A percentile compares a stretch with the other conserved stretches of the same genome.
These are phyloP conservation scores for Rhodotorula sp. DNA, from an alignment of 1,284 basidiomycete species.

Conservation along the genomic window DNA sequence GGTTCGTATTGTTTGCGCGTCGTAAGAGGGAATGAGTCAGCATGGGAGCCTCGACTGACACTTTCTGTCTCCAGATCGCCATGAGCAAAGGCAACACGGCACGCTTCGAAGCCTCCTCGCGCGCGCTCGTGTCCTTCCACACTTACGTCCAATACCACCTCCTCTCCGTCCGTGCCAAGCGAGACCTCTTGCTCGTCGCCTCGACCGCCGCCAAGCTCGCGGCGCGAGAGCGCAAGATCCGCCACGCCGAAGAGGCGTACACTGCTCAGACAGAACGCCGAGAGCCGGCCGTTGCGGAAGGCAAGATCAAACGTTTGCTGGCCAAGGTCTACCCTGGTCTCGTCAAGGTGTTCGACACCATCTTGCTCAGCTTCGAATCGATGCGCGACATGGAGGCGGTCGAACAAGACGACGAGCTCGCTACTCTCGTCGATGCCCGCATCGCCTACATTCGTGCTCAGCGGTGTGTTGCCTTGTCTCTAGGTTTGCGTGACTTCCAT, in stretches of 20 bases:
- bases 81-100: conserved; percentile 47
- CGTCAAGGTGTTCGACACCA: conserved; percentile 80
- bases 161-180: conserved; percentile 76
- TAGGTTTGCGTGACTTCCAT: no score
- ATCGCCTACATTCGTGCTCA: conserved; percentile 70
- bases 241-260: conserved; percentile 19
- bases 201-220: conserved; percentile 55
- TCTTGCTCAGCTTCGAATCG: conserved; percentile 76
- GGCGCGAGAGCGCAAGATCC: conserved; percentile 48
- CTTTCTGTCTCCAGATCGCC: conserved; percentile 47
- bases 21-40: neutral
- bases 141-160: conserved; percentile 82
- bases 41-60: neutral
- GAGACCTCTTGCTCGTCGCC: conserved; percentile 76
- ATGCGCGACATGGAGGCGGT: conserved; percentile 78
- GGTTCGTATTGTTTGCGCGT: conserved; percentile 52
- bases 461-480: conserved; percentile 55
- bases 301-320: conserved; percentile 21
- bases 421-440: conserved; percentile 70
- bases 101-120: conserved; percentile 41
- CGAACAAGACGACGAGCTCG: conserved; percentile 79
- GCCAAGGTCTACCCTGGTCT: conserved; percentile 70
- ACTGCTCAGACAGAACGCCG: conserved; percentile 21
- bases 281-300: conserved; percentile 44
- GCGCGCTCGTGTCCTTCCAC: conserved; percentile 69